phyloP scores from a whole-genome alignment of 2,329 filamentous ascomycete genomes.

The Exophiala sp. region DNA sequence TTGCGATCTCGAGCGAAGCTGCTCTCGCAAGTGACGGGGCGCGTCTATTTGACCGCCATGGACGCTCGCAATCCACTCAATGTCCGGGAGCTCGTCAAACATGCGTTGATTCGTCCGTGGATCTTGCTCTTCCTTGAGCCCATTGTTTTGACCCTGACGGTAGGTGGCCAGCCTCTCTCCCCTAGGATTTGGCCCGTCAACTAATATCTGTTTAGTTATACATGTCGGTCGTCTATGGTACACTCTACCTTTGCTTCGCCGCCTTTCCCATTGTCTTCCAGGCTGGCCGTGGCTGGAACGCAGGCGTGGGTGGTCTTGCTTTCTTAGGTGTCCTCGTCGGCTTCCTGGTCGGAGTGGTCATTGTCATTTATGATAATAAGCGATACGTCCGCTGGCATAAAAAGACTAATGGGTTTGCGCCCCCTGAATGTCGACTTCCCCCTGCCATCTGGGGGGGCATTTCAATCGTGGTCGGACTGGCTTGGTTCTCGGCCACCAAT shows the following conservation, averaged over 20 bases:
- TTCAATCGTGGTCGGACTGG: slow-evolving; percentile 57
- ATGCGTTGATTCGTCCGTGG: slow-evolving; percentile 56
- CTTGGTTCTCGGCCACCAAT: slow-evolving; percentile 64
- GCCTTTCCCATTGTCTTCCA: slow-evolving; percentile 62
- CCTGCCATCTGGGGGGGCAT: slow-evolving; percentile 54
- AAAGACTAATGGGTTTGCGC: slow-evolving; percentile 49
- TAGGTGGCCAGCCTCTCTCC: too few relatives aligned
- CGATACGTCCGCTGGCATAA: slow-evolving; percentile 29
- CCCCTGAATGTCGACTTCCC: slow-evolving; percentile 58
- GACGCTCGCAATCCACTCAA: slow-evolving; percentile 33
- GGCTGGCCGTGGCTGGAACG: slow-evolving; percentile 52
- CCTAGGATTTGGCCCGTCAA: too few relatives aligned
- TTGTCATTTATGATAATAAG: slow-evolving; percentile 37
- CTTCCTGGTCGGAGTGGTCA: slow-evolving; percentile 44
- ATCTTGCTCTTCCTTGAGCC: slow-evolving; percentile 63
- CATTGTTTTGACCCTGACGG: slow-evolving; percentile 48
- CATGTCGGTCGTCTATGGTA: slow-evolving; percentile 31
- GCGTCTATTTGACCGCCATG: slow-evolving; percentile 50
- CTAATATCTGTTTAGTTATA: slow-evolving; percentile 47
- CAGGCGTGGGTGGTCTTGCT: slow-evolving; percentile 55
- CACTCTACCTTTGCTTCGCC: slow-evolving; percentile 53
- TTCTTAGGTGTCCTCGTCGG: slow-evolving; percentile 59
- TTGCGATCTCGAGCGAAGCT: slow-evolving; percentile 48
- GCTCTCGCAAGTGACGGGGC: slow-evolving; percentile 49
- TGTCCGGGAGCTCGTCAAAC: slow-evolving; percentile 44